These are phyloP conservation scores for Colletotrichum euphorbiae DNA, from an alignment of 2,329 filamentous ascomycete genomes.

Conservation along the genomic window DNA sequence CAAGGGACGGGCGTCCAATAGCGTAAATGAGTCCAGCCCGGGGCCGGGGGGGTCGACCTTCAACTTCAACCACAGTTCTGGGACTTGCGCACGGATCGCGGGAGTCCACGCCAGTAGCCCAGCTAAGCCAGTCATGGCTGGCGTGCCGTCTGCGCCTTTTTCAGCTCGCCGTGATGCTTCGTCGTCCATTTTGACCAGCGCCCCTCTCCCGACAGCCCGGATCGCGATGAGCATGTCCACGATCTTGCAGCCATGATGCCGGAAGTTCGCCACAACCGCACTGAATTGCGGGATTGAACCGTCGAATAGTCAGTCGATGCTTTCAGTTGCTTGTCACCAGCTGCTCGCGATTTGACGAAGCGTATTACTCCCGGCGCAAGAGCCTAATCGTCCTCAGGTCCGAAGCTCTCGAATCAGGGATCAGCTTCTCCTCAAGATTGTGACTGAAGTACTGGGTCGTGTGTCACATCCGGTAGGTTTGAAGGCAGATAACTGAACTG, in stretches of 20 bases:
- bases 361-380: not conserved
- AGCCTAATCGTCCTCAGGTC: not conserved
- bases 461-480: not conserved
- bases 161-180: conserved; percentile 25
- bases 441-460: not conserved
- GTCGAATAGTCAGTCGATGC: not conserved
- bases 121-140: conserved; percentile 32
- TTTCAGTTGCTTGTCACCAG: not conserved
- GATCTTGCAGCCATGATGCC: conserved; percentile 6
- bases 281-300: not conserved
- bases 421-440: not conserved
- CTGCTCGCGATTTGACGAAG: not conserved
- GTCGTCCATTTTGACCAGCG: conserved; percentile 3
- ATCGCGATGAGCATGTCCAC: conserved; percentile 19
- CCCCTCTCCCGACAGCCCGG: conserved; percentile 34
- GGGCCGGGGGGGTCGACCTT: conserved; percentile 40
- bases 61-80: conserved; percentile 39
- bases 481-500: not conserved
- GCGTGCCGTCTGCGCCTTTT: conserved; percentile 21
- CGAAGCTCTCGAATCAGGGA: not conserved
- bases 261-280: not conserved
- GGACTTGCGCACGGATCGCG: conserved; percentile 34
- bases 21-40: conserved; percentile 12
- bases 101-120: conserved; percentile 26
- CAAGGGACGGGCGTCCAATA: conserved; percentile 22